These are phyloP conservation scores for Pichia sp. DNA, from an alignment of 1,139 yeast species.

Conservation along the genomic window DNA sequence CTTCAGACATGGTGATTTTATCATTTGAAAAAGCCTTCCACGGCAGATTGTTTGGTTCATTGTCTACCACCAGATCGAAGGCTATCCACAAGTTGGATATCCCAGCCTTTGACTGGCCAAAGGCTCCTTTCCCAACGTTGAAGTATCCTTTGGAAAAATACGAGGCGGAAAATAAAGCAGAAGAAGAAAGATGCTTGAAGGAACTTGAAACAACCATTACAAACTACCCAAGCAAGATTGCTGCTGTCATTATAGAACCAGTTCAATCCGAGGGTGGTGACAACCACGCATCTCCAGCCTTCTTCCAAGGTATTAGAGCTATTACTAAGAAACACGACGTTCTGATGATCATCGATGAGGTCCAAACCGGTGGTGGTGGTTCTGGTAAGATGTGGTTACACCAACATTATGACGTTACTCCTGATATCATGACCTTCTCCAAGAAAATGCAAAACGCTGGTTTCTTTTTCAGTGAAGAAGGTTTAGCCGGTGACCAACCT, in stretches of 20 bases:
- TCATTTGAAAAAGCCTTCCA: slow-evolving; percentile 73
- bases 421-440: slow-evolving; percentile 71
- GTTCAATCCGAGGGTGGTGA: slow-evolving; percentile 87
- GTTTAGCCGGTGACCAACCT: slow-evolving; percentile 60
- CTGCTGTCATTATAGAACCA: slow-evolving; percentile 72
- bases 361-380: slow-evolving; percentile 83
- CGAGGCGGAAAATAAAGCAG: slow-evolving; percentile 48
- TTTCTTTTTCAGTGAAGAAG: slow-evolving; percentile 65
- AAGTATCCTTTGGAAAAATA: slow-evolving; percentile 58
- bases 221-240: slow-evolving; percentile 49
- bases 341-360: slow-evolving; percentile 73
- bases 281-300: slow-evolving; percentile 68
- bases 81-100: slow-evolving; percentile 72
- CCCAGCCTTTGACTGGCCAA: slow-evolving; percentile 77
- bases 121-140: slow-evolving; percentile 64
- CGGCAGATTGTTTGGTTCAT: slow-evolving; percentile 70
- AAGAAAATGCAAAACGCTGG: slow-evolving; percentile 80
- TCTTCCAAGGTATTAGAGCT: slow-evolving; percentile 73
- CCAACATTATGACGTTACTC: slow-evolving; percentile 65
- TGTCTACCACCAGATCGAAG: slow-evolving; percentile 68
- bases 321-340: slow-evolving; percentile 63
- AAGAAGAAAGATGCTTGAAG: slow-evolving; percentile 57
- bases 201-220: slow-evolving; percentile 51
- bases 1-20: slow-evolving; percentile 61
- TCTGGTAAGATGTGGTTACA: slow-evolving; percentile 84